Percentiles rank a stretch among this genome's conserved stretches.
Conservation (phyloP, 768 basidiomycete genomes). For the Cyathus striatus region DNA sequence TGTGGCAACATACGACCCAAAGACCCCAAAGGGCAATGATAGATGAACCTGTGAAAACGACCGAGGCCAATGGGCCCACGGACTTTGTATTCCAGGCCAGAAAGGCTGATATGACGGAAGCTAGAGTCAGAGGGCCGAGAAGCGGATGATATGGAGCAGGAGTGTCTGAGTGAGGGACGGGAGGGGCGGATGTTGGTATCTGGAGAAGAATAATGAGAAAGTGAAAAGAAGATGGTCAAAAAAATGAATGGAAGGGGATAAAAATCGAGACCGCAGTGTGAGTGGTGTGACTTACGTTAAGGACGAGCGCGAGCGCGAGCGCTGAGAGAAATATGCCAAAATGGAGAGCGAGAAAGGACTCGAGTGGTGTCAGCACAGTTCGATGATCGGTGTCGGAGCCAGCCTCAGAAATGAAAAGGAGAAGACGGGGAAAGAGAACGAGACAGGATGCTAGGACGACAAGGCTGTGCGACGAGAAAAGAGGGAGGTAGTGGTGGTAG, state of each 20-base stretch:
- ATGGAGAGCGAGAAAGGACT: constrained; percentile 64
- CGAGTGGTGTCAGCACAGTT: constrained; percentile 54
- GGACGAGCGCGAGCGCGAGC: constrained; percentile 48
- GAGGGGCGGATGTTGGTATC: constrained; percentile 44
- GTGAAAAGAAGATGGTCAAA: constrained; percentile 4
- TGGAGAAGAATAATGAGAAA: constrained; percentile 8
- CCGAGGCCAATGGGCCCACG: constrained; percentile 51
- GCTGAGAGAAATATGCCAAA: constrained; percentile 58
- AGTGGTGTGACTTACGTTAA: constrained; percentile 56
- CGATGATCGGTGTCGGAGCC: constrained; percentile 7
- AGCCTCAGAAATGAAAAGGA: constrained; percentile 62
- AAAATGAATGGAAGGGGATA: constrained; percentile 5
- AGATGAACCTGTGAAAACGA: constrained; percentile 44
- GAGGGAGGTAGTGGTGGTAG: constrained; percentile 12
- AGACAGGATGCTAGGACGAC: constrained; percentile 21
- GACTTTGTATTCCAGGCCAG: constrained; percentile 58
- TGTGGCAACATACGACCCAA: constrained; percentile 72
- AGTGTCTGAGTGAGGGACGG: constrained; percentile 19
- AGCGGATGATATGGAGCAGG: constrained; percentile 50
- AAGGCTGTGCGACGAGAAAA: constrained; percentile 10
- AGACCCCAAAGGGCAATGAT: constrained; percentile 60
- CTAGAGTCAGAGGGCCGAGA: constrained; percentile 52
- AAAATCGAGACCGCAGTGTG: too few species aligned
- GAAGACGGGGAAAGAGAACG: constrained; percentile 53
- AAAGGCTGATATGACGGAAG: constrained; percentile 50